Base-by-base conservation (phyloP, 2,329 filamentous ascomycete genomes). In the Diplodia intermedia region DNA sequence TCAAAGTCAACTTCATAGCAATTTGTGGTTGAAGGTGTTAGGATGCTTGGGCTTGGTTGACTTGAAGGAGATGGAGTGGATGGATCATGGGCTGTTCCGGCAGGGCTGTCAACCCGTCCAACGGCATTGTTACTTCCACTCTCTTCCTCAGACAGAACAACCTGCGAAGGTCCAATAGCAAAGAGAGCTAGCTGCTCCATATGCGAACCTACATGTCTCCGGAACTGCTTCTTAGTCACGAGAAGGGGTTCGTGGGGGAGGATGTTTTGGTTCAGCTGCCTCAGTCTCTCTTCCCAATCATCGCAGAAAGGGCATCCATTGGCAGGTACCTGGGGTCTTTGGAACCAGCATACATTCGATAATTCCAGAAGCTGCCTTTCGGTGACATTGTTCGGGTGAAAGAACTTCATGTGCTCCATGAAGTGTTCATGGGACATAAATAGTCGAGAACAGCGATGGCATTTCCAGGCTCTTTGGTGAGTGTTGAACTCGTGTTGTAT, bases 241-340 rank as follows among this genome's bases (percentile, higher is more conserved):
- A 47, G n/a, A 20, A 47, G 3, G 8, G 43, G 43, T 0, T 4
- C 1, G 1, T 4, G 2, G 1, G 0, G 18, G 0, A 1, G n/a
- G 1, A 20, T 5, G 14, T 47, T 8, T 0, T 9, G 0, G 4
- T 47, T 20, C 3, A 47, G 8, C 1, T 9, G 7, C n/a, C 43
- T 47, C 7, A 47, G 8, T 9, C n/a, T n/a, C n/a, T 4, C 9
- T 3, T 8, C 43, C 43, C 43, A 47, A 0, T 20, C 18, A 4
- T 47, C 43, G 4, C 43, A 47, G 40, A 43, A 47, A 47, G 43
- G 43, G 2, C 43, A 47, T 0, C 6, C n/a, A 0, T 11, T 2
- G 1, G 43, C 43, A 4, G 43, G 43, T 3, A 47, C 1, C 4
- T 20, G 43, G 3, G 43, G n/a, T 4, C n/a, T 8, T 1, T 47